Percentiles rank a stretch among this genome's conserved stretches.
These are phyloP conservation scores for Phytopythium mirpurense DNA, from an alignment of 352 stramenopile genomes.

Conservation along the genomic window DNA sequence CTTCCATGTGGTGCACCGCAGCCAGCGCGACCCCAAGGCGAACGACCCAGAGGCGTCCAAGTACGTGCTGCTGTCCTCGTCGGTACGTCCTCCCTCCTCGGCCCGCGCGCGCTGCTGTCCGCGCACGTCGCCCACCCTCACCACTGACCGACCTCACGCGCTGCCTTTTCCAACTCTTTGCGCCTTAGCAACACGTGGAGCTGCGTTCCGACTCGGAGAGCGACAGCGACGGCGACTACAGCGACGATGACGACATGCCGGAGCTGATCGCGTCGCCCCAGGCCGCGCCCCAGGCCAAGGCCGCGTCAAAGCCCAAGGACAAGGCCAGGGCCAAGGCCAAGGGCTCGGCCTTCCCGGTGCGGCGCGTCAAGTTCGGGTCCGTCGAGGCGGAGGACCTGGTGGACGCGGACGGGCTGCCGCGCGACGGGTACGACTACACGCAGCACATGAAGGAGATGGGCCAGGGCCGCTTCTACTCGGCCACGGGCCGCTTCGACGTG, in stretches of 20 bases:
- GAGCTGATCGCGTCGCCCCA: slow-evolving; percentile 33
- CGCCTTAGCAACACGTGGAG: slow-evolving; percentile 58
- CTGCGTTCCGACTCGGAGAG: slow-evolving; percentile 47
- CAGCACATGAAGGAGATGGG: slow-evolving; percentile 92
- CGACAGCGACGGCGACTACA: slow-evolving; percentile 24
- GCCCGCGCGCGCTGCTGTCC: not conserved
- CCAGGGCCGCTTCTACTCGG: slow-evolving; percentile 76
- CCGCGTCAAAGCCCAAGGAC: slow-evolving; percentile 5
- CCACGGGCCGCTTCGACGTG: slow-evolving; percentile 56
- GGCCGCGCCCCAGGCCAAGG: slow-evolving; percentile 6
- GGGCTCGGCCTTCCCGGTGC: slow-evolving; percentile 29
- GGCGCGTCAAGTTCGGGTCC: slow-evolving; percentile 61
- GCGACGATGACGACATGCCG: slow-evolving; percentile 49
- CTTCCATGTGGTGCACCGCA: slow-evolving; percentile 85
- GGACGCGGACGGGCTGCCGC: slow-evolving; percentile 83
- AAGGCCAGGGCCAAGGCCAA: slow-evolving; percentile 13
- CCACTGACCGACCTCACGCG: not conserved
- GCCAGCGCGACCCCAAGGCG: slow-evolving; percentile 69
- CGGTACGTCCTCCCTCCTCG: slow-evolving; percentile 8
- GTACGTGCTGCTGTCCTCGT: slow-evolving; percentile 76
- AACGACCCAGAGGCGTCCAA: slow-evolving; percentile 83
- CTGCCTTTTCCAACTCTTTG: not conserved
- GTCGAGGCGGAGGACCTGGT: slow-evolving; percentile 69
- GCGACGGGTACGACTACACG: slow-evolving; percentile 92
- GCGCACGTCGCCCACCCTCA: not conserved